Percentiles rank a stretch among this genome's conserved stretches.
Evolutionary conservation across 2,329 filamentous ascomycete genomes (phyloP).

Genomic region (Emmonsiellopsis sp.): DNA sequence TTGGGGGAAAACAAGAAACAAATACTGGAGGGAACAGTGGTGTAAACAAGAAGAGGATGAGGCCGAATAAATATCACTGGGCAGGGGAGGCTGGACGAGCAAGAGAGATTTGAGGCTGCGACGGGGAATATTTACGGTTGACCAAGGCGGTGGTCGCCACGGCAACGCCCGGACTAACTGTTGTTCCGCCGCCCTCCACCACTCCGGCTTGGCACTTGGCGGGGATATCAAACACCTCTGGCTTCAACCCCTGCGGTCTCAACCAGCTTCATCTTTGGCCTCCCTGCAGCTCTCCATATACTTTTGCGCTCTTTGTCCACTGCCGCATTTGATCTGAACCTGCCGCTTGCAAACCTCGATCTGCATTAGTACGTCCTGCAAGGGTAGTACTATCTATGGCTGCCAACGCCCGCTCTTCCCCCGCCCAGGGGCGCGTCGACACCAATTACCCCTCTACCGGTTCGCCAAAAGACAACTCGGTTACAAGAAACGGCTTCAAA

Average conservation of each 20-base stretch:
- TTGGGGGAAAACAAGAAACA: conserved; percentile 4
- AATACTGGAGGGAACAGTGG: neutral
- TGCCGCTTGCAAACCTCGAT: no score
- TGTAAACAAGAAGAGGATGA: neutral
- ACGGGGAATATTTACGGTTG: neutral
- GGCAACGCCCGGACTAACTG: neutral
- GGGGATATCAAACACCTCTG: no score
- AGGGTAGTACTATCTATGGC: neutral
- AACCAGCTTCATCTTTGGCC: no score
- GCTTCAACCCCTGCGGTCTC: no score
- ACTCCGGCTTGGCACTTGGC: neutral
- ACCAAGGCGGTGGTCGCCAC: neutral
- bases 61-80: neutral
- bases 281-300: no score
- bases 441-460: neutral
- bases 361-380: neutral
- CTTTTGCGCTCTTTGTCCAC: no score
- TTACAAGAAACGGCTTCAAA: conserved; percentile 57
- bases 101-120: neutral
- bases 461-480: conserved; percentile 42
- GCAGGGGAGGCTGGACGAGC: neutral
- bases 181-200: neutral
- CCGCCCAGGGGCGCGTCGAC: neutral
- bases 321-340: no score
- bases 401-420: neutral